Percentiles rank a stretch among this genome's conserved stretches.
These are phyloP conservation scores for Eutrema japonicum DNA, from an alignment of 345 rosid genomes.

Conservation along the genomic window DNA sequence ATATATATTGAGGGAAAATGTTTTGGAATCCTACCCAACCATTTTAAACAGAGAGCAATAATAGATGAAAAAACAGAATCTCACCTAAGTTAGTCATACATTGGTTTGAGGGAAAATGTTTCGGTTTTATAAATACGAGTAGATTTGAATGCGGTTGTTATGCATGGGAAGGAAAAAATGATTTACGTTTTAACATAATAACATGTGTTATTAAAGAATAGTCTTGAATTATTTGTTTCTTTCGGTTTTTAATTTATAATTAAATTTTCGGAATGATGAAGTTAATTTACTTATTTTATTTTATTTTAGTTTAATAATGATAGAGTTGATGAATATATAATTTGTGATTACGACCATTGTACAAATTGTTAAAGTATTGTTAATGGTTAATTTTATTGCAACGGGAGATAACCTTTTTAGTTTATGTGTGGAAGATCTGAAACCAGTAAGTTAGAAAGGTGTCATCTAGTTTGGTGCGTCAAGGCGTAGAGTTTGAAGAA, in stretches of 20 bases:
- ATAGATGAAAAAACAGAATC: conserved; percentile 7
- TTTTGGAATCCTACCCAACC: conserved; percentile 24
- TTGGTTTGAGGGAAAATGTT: neutral
- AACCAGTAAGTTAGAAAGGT: too few species aligned
- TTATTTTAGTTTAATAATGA: too few species aligned
- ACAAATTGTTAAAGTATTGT: neutral
- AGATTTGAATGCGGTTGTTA: neutral
- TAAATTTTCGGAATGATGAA: neutral
- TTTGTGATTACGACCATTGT: neutral
- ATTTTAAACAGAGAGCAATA: conserved; percentile 3
- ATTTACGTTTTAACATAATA: neutral
- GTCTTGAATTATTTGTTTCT: neutral
- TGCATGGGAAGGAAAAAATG: neutral
- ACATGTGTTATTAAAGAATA: neutral
- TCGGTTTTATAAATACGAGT: neutral
- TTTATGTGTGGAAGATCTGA: too few species aligned
- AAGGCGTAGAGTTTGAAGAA: too few species aligned
- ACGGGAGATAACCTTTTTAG: too few species aligned
- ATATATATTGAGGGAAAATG: neutral
- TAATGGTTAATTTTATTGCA: too few species aligned
- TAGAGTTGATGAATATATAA: too few species aligned
- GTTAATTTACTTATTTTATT: too few species aligned
- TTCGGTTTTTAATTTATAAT: neutral
- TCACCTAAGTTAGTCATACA: conserved; percentile 15
- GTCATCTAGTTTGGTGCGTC: too few species aligned